phyloP scores from a whole-genome alignment of 2,329 filamentous ascomycete species.

The Ascochyta clinopodiicola region DNA sequence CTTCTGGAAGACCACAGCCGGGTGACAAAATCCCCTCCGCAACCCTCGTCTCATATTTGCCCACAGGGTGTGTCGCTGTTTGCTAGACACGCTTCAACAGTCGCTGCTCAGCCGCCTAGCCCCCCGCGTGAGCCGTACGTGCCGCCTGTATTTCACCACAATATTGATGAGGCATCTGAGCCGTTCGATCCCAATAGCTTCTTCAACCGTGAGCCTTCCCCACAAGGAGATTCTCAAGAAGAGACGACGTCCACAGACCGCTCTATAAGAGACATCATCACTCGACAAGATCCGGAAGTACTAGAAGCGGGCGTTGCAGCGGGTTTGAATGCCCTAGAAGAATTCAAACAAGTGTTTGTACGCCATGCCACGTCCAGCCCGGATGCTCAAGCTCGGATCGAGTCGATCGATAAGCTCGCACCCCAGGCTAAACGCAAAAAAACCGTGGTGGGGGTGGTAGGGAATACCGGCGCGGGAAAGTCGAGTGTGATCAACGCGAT shows the following conservation, averaged over 20 bases:
- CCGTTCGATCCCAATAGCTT: conserved; percentile 24
- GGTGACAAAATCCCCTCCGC: not conserved
- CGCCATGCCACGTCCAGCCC: not conserved
- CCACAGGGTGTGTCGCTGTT: not conserved
- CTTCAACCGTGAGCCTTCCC: conserved; percentile 26
- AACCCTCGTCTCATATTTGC: not conserved
- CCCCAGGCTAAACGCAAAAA: conserved; percentile 50
- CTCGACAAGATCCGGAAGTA: conserved; percentile 39
- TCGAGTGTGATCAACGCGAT: conserved; percentile 69
- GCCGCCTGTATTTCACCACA: not conserved
- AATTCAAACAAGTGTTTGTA: conserved; percentile 31
- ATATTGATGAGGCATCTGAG: not conserved
- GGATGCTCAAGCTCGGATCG: conserved; percentile 51
- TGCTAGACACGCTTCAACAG: not conserved
- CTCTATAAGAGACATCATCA: conserved; percentile 43
- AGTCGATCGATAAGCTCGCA: conserved; percentile 52
- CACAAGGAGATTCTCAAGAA: conserved; percentile 9
- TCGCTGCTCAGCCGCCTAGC: not conserved
- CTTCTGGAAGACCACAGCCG: not conserved
- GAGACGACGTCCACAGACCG: conserved; percentile 13
- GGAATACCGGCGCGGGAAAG: conserved; percentile 68
- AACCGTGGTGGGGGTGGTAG: conserved; percentile 65
- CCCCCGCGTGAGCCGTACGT: not conserved
- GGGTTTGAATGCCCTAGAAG: conserved; percentile 47
- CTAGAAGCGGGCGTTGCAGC: conserved; percentile 51